A percentile compares a stretch with the other conserved stretches of the same genome.
Evolutionary conservation across 2,329 filamentous ascomycete genomes (phyloP).

Genomic region (Talaromyces sp.): DNA sequence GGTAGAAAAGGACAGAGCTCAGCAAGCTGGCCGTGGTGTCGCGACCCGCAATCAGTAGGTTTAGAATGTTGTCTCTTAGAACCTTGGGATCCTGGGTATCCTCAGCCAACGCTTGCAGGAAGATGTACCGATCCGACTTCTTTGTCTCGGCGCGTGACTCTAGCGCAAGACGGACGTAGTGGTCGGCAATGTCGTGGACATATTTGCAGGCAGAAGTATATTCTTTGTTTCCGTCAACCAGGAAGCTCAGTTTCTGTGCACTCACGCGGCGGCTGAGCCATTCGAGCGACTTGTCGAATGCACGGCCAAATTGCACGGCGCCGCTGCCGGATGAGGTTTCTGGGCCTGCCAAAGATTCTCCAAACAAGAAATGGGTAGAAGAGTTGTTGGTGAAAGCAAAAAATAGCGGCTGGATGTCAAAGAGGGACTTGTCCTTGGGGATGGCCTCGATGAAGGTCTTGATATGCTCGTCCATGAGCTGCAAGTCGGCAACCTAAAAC

Average conservation of each 20-base stretch:
- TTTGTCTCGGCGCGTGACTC: conserved; percentile 63
- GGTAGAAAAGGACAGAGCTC: conserved; percentile 39
- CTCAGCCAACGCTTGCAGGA: conserved; percentile 46
- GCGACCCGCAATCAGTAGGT: conserved; percentile 50
- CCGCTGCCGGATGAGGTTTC: conserved; percentile 1
- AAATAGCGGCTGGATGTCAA: conserved; percentile 61
- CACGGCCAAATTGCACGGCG: conserved; percentile 7
- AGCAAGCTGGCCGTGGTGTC: conserved; percentile 50
- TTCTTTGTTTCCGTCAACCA: conserved; percentile 8
- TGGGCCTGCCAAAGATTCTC: conserved; percentile 44
- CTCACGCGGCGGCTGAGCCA: conserved; percentile 7
- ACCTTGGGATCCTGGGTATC: conserved; percentile 44
- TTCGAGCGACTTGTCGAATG: conserved; percentile 8
- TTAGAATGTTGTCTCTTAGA: conserved; percentile 47
- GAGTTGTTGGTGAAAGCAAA: conserved; percentile 64
- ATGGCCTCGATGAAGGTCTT: conserved; percentile 54
- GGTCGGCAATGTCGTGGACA: conserved; percentile 17
- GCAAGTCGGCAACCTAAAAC: conserved; percentile 46
- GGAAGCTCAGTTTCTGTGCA: conserved; percentile 7
- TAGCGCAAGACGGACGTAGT: conserved; percentile 69
- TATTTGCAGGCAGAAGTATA: conserved; percentile 8
- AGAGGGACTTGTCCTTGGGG: conserved; percentile 46
- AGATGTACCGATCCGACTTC: conserved; percentile 38
- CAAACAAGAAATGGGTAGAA: conserved; percentile 65
- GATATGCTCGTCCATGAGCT: conserved; percentile 60